A percentile compares a stretch with the other conserved stretches of the same genome.
phyloP scores from a whole-genome alignment of 2,329 filamentous ascomycete genomes.

The Alternaria tenuissima region DNA sequence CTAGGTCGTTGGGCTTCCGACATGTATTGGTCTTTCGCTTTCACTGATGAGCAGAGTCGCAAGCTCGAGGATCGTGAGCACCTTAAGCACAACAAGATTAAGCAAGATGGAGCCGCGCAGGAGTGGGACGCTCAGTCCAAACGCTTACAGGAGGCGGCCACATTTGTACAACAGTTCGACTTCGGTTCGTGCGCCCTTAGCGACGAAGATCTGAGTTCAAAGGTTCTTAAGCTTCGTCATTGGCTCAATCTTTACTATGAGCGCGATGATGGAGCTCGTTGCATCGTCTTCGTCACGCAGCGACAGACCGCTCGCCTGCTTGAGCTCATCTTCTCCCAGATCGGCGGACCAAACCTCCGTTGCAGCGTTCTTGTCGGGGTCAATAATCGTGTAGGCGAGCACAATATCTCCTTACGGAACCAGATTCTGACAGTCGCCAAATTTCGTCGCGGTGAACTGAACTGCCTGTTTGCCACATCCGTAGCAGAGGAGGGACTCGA shows the following conservation, averaged over 20 bases:
- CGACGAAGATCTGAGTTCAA: constrained; percentile 69
- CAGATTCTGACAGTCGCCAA: constrained; percentile 77
- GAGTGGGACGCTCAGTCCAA: constrained; percentile 62
- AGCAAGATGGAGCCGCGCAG: constrained; percentile 40
- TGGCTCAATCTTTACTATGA: constrained; percentile 72
- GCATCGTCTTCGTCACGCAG: constrained; percentile 87
- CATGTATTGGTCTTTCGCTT: constrained; percentile 75
- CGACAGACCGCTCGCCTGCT: constrained; percentile 80
- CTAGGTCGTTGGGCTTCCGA: constrained; percentile 89
- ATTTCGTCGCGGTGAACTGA: constrained; percentile 66
- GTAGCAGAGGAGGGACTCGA: constrained; percentile 73
- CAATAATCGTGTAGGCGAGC: constrained; percentile 61
- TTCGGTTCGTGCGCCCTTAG: constrained; percentile 55
- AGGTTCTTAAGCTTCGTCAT: constrained; percentile 70
- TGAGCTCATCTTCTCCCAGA: constrained; percentile 68
- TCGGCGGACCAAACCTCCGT: constrained; percentile 67
- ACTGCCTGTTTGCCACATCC: constrained; percentile 70
- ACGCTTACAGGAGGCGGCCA: constrained; percentile 66
- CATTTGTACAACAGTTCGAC: constrained; percentile 62
- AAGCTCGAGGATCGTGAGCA: constrained; percentile 68
- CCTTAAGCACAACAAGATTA: constrained; percentile 41
- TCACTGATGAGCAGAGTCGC: constrained; percentile 68
- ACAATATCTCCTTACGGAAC: constrained; percentile 72
- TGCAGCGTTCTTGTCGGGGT: constrained; percentile 72
- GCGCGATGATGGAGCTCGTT: constrained; percentile 66